Base-by-base conservation (phyloP, 371 early-diverging fungal genomes). In the Rhizomucor miehei region DNA sequence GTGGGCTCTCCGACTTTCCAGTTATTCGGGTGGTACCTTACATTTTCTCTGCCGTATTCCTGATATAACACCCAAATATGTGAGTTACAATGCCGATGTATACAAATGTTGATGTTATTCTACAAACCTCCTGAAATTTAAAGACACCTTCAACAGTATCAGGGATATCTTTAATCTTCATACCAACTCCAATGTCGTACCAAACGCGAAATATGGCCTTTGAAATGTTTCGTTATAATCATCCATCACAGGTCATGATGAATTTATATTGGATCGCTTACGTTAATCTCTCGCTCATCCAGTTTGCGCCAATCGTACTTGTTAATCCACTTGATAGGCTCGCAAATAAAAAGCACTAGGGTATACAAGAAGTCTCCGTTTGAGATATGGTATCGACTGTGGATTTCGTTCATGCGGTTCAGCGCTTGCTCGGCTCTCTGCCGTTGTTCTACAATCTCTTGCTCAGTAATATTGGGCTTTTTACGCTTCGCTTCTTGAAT, bases 81-180 rank as follows among this genome's bases (percentile, higher is more conserved):
- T 17, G n/a, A 25, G 34, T 25, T n/a, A n/a, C n/a, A 16, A 35
- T 36, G 37, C 13, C 6, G 23, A 51, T 38, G 37, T 12, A 16
- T 38, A 41, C 24, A 14, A 35, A 35, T 23, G 10, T 37, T 50
- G 3, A 6, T 21, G 13, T 40, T 19, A 40, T 10, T 13, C 14
- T 36, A 34, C 20, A 9, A 20, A 55, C 55, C 36, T 47, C 19
- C 5, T 67, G 54, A 47, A 77, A 72, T 9, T 49, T 51, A 3
- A 23, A 40, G 44, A 82, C 57, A n/a, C 66, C 77, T 19, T 75
- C 68, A 3, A 63, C n/a, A 6, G 78, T 68, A 10, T 60, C 58
- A 1, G 81, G 84, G 34, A 84, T 81, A 58, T 75, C 67, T 51
- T 77, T 63, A 29, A 84, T 80, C 6, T 67, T 62, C 79, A 81